Conservation (phyloP, 2,329 filamentous ascomycete genomes). For the Calonectria henricotiae region DNA sequence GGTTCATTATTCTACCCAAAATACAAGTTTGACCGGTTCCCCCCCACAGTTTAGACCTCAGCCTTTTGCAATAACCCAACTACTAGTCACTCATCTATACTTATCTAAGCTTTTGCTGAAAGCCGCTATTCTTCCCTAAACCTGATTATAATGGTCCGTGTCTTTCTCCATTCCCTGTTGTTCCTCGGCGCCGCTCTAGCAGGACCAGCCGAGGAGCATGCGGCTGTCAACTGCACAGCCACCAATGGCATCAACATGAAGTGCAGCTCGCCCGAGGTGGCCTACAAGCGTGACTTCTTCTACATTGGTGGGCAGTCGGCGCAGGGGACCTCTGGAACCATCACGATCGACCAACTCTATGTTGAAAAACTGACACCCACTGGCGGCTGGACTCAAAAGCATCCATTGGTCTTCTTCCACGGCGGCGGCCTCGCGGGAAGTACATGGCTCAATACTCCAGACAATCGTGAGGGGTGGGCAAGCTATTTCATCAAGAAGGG, state of each 20-base stretch:
- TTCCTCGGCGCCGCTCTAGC: slow-evolving; percentile 34
- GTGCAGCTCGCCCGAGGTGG: slow-evolving; percentile 34
- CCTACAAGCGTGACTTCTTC: slow-evolving; percentile 44
- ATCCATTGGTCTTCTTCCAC: slow-evolving; percentile 45
- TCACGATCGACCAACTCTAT: slow-evolving; percentile 44
- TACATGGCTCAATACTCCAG: slow-evolving; percentile 45
- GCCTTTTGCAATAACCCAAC: not conserved
- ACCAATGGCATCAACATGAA: slow-evolving; percentile 39
- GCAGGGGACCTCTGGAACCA: slow-evolving; percentile 37
- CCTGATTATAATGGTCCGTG: slow-evolving; percentile 33
- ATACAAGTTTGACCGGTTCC: not conserved
- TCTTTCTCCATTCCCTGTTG: slow-evolving; percentile 35
- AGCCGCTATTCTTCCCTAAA: slow-evolving; percentile 14
- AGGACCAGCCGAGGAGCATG: slow-evolving; percentile 20
- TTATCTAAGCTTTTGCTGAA: slow-evolving; percentile 17
- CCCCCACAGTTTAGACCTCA: not conserved
- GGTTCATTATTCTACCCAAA: not conserved
- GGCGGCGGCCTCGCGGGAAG: slow-evolving; percentile 43
- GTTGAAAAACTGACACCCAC: slow-evolving; percentile 42
- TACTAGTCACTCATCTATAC: slow-evolving; percentile 23
- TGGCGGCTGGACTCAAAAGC: slow-evolving; percentile 7
- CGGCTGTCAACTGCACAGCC: slow-evolving; percentile 32
- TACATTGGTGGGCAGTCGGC: slow-evolving; percentile 39
- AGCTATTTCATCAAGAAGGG: slow-evolving; percentile 41
- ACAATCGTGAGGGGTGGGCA: slow-evolving; percentile 43